phyloP scores from a whole-genome alignment of 805 yeast species.

The Candida ovalis region DNA sequence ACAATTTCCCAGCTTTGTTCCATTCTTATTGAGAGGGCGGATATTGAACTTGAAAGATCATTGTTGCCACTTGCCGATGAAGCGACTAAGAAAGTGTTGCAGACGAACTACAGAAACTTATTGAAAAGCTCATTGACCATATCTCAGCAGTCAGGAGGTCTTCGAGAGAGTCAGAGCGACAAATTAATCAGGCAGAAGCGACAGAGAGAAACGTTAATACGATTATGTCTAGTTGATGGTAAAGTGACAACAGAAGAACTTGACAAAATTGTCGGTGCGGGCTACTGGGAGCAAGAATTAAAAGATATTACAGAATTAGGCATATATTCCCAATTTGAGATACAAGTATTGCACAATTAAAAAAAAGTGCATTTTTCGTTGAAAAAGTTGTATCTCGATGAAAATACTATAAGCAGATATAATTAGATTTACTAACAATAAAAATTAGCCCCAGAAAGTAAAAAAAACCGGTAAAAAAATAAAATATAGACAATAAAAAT shows the following conservation, averaged over 20 bases:
- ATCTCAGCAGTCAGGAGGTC: slow-evolving; percentile 47
- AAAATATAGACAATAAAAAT: not conserved
- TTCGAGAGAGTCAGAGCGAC: slow-evolving; percentile 44
- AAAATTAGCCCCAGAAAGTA: slow-evolving; percentile 49
- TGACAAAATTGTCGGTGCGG: slow-evolving; percentile 22
- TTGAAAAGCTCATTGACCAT: slow-evolving; percentile 43
- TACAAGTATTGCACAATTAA: not conserved
- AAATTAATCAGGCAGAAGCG: slow-evolving; percentile 39
- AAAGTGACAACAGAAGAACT: slow-evolving; percentile 28
- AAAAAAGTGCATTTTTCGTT: not conserved
- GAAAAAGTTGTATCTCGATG: not conserved
- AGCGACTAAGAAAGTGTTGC: slow-evolving; percentile 28
- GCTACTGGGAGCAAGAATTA: slow-evolving; percentile 28
- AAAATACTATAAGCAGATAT: not conserved
- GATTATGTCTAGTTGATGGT: slow-evolving; percentile 44
- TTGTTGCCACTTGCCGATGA: slow-evolving; percentile 32
- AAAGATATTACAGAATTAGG: slow-evolving; percentile 22
- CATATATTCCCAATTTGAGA: slow-evolving; percentile 10
- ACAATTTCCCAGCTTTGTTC: slow-evolving; percentile 35
- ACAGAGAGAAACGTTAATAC: slow-evolving; percentile 40
- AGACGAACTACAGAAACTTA: slow-evolving; percentile 38
- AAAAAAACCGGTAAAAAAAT: not conserved
- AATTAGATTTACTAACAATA: not conserved
- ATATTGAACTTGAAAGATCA: slow-evolving; percentile 48
- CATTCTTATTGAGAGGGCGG: slow-evolving; percentile 47